Evolutionary conservation across 495 filamentous ascomycete species (phyloP).

Genomic region (Rhizodiscina lignyota): DNA sequence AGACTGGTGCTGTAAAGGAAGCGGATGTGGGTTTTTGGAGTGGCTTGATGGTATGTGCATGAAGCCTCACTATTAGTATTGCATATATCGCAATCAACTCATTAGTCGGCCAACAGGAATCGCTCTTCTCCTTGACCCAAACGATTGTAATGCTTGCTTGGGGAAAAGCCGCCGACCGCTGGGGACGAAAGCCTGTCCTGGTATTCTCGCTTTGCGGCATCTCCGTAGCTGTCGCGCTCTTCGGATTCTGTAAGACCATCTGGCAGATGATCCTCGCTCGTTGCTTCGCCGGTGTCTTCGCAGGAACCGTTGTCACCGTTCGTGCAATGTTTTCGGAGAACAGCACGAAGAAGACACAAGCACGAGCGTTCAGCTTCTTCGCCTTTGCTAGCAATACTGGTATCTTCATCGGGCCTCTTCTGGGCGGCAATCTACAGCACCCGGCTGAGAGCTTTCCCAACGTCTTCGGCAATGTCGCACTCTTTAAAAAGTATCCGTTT

Average conservation of each 20-base stretch:
- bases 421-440: constrained; percentile 46
- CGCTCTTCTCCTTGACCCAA: constrained; percentile 51
- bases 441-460: constrained; percentile 39
- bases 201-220: constrained; percentile 44
- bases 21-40: constrained; percentile 54
- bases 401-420: constrained; percentile 47
- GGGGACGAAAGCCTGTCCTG: constrained; percentile 52
- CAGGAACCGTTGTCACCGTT: constrained; percentile 50
- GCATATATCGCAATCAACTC: too few relatives aligned
- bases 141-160: constrained; percentile 42
- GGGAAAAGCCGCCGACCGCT: constrained; percentile 44
- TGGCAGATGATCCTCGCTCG: constrained; percentile 52
- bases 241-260: constrained; percentile 42
- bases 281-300: constrained; percentile 51
- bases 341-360: constrained; percentile 47
- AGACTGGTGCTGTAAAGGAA: constrained; percentile 36
- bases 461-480: constrained; percentile 45
- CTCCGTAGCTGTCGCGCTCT: constrained; percentile 37
- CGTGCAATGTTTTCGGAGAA: constrained; percentile 57
- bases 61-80: too few relatives aligned
- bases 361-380: constrained; percentile 54
- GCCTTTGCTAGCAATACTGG: constrained; percentile 52
- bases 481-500: constrained; percentile 51
- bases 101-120: too few relatives aligned
- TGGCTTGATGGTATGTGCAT: constrained; percentile 36